Evolutionary conservation across 805 yeast species (phyloP).

Genomic region (Wickerhamomyces strasburgensis): DNA sequence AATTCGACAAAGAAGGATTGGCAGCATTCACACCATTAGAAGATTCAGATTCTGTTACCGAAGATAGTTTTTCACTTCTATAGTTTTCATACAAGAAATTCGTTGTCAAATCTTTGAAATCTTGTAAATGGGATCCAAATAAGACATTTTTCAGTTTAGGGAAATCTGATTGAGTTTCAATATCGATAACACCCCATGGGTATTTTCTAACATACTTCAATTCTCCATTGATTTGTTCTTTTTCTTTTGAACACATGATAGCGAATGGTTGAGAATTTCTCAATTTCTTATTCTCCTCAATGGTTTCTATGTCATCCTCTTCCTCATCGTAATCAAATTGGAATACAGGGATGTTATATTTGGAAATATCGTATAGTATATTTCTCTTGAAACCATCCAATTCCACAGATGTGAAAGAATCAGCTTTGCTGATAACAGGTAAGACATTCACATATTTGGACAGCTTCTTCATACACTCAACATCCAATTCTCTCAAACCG

Average conservation of each 20-base stretch:
- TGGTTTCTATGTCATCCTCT: constrained; percentile 64
- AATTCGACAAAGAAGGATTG: constrained; percentile 57
- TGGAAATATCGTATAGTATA: constrained; percentile 57
- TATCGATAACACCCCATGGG: constrained; percentile 69
- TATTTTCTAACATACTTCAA: constrained; percentile 56
- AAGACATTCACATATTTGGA: constrained; percentile 70
- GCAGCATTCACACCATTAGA: constrained; percentile 20
- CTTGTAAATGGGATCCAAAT: constrained; percentile 79
- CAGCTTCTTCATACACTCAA: constrained; percentile 63
- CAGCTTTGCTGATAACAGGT: constrained; percentile 69
- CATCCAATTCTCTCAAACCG: constrained; percentile 70
- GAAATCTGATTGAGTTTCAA: constrained; percentile 49
- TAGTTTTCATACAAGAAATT: constrained; percentile 72
- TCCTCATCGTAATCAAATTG: constrained; percentile 68
- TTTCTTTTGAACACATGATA: constrained; percentile 58
- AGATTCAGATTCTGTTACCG: constrained; percentile 36
- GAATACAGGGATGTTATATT: constrained; percentile 66
- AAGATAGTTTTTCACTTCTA: constrained; percentile 69
- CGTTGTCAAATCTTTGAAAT: constrained; percentile 75
- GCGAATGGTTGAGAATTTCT: constrained; percentile 73
- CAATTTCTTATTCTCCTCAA: constrained; percentile 61
- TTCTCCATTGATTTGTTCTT: constrained; percentile 45
- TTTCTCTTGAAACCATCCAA: constrained; percentile 54
- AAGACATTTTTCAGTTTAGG: constrained; percentile 58
- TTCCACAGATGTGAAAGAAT: constrained; percentile 61